Percentiles rank a stretch among this genome's conserved stretches.
phyloP scores from a whole-genome alignment of 306 rosid species.

The Rubus parviflorus region DNA sequence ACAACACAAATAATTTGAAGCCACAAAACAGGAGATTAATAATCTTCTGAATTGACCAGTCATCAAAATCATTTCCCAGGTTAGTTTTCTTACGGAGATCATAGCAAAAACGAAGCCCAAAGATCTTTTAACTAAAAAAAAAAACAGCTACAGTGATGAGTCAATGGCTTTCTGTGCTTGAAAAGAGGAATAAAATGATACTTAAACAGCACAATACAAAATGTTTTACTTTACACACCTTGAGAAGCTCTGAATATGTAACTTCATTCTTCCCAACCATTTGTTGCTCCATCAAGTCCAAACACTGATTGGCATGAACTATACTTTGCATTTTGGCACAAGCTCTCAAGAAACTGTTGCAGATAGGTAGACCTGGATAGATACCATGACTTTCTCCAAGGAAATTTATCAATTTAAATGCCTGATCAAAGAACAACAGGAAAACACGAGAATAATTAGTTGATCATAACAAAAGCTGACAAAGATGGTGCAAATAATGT shows the following conservation, averaged over 20 bases:
- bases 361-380: conserved; percentile 43
- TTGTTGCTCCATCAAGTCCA: conserved; percentile 71
- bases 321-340: conserved; percentile 44
- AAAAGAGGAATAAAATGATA: conserved; percentile 14
- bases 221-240: conserved; percentile 50
- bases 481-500: neutral
- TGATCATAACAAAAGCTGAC: conserved; percentile 8
- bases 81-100: neutral
- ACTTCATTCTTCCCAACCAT: conserved; percentile 74
- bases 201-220: conserved; percentile 2
- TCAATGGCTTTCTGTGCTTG: neutral
- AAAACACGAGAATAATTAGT: conserved; percentile 26
- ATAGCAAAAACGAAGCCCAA: neutral
- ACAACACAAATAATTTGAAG: neutral
- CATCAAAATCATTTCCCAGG: neutral
- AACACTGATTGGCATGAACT: conserved; percentile 61
- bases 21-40: neutral
- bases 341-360: conserved; percentile 58
- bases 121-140: neutral
- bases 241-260: conserved; percentile 67
- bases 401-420: conserved; percentile 54
- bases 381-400: conserved; percentile 50
- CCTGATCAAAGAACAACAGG: conserved; percentile 49
- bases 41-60: neutral
- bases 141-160: neutral